A percentile compares a stretch with the other conserved stretches of the same genome.
phyloP scores from a whole-genome alignment of 2,329 filamentous ascomycete genomes.

The Aspergillus oerlinghausenensis region DNA sequence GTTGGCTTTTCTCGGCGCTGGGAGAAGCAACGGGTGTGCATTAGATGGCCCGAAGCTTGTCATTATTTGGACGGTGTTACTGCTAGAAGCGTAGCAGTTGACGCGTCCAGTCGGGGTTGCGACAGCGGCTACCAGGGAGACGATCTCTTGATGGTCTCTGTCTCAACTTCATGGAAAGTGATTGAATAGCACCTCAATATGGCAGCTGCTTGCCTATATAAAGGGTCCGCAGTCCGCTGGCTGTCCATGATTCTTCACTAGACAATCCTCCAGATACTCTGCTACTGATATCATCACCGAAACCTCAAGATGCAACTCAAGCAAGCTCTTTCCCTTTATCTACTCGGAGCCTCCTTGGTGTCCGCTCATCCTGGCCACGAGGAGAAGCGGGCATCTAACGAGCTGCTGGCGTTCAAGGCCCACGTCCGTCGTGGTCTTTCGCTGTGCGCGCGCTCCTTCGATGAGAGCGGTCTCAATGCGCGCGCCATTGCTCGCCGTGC shows the following conservation, averaged over 20 bases:
- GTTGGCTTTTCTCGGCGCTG: background rate
- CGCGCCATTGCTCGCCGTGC: constrained; percentile 21
- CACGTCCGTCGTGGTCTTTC: constrained; percentile 16
- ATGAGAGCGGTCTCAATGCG: constrained; percentile 17
- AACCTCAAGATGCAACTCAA: constrained; percentile 2
- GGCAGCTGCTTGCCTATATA: background rate
- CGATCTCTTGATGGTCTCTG: background rate
- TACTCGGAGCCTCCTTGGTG: constrained; percentile 3
- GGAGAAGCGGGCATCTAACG: constrained; percentile 3
- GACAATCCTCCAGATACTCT: background rate
- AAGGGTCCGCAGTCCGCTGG: background rate
- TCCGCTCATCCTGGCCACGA: constrained; percentile 2
- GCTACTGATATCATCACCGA: background rate
- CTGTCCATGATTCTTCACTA: background rate
- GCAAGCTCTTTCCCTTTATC: background rate
- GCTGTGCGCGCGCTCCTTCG: constrained; percentile 17
- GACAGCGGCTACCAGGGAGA: background rate
- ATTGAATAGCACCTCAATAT: background rate
- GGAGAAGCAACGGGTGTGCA: background rate
- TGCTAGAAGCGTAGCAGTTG: background rate
- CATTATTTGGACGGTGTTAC: background rate
- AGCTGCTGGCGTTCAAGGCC: constrained; percentile 16
- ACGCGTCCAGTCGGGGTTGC: no score
- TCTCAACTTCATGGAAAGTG: background rate
- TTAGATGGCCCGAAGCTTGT: background rate